A percentile compares a stretch with the other conserved stretches of the same genome.
These are phyloP conservation scores for Epichloe coenophiala DNA, from an alignment of 2,329 filamentous ascomycete genomes.

Conservation along the genomic window DNA sequence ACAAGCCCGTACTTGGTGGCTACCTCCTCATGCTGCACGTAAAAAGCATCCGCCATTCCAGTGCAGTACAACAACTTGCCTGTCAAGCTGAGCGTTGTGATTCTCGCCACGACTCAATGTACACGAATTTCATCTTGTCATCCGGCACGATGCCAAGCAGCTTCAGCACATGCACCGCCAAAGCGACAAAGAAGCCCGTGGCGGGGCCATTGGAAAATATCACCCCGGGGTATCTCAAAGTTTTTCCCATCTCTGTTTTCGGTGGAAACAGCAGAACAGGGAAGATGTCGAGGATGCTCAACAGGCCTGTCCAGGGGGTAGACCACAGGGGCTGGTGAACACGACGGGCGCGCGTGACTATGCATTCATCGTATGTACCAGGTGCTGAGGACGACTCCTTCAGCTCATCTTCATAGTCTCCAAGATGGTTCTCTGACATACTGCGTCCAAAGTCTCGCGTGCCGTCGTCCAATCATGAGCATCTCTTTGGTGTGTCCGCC, in stretches of 20 bases:
- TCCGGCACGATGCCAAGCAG: conserved; percentile 29
- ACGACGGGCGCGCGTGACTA: conserved; percentile 61
- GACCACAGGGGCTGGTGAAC: conserved; percentile 73
- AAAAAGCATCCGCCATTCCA: conserved; percentile 56
- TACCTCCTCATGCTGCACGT: conserved; percentile 68
- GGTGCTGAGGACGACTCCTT: conserved; percentile 12
- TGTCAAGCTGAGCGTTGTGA: conserved; percentile 69
- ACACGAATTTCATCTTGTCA: conserved; percentile 58
- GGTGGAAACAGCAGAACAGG: conserved; percentile 34
- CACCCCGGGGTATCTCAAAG: conserved; percentile 48
- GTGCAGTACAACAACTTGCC: conserved; percentile 57
- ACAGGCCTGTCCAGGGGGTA: conserved; percentile 53
- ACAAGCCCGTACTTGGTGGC: conserved; percentile 30
- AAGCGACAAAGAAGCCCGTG: conserved; percentile 63
- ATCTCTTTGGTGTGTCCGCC: conserved; percentile 95
- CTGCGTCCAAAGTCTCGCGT: conserved; percentile 35
- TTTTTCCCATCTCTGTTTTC: conserved; percentile 8
- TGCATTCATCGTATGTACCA: conserved; percentile 48
- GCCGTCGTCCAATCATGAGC: conserved; percentile 61
- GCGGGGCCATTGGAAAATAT: conserved; percentile 83
- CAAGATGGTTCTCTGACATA: conserved; percentile 54
- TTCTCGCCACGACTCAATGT: conserved; percentile 87
- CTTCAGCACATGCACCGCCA: conserved; percentile 35
- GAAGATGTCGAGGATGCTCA: conserved; percentile 51
- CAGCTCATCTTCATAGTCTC: conserved; percentile 31